Evolutionary conservation across 208 protist species (phyloP).

Genomic region (Wallacemonas sp.): DNA sequence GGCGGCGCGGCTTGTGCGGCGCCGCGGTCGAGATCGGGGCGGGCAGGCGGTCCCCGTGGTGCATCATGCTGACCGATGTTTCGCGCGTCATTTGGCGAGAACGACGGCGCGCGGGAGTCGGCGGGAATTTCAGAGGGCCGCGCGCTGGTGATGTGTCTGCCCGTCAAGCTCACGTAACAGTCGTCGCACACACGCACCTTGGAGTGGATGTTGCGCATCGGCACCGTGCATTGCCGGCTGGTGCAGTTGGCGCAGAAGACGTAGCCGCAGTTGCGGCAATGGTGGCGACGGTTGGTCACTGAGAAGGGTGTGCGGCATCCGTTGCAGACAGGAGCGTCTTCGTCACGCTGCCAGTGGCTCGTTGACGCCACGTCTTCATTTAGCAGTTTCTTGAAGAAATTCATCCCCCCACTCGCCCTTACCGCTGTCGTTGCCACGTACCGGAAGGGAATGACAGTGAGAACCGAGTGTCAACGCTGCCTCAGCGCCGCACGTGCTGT

Average conservation of each 20-base stretch:
- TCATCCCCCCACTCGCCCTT: background rate
- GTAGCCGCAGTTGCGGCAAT: conserved; percentile 93
- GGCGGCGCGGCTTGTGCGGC: background rate
- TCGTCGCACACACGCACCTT: conserved; percentile 71
- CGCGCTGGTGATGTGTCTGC: background rate
- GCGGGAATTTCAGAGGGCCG: background rate
- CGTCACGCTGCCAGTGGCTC: conserved; percentile 86
- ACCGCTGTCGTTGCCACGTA: no score
- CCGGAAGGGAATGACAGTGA: background rate
- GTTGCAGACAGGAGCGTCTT: conserved; percentile 74
- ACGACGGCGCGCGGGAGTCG: conserved; percentile 6
- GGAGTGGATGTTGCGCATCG: conserved; percentile 38
- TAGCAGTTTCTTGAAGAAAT: conserved; percentile 10
- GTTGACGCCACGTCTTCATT: background rate
- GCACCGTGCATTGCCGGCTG: conserved; percentile 41
- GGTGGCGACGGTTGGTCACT: conserved; percentile 80
- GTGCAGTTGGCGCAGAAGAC: conserved; percentile 91
- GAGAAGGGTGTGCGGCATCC: conserved; percentile 71
- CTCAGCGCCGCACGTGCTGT: no score
- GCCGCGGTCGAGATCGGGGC: background rate
- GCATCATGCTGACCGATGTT: no score
- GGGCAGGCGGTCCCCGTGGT: no score
- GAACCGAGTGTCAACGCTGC: conserved; percentile 6
- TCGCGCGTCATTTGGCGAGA: background rate
- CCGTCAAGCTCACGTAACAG: conserved; percentile 57